These are phyloP conservation scores for Colletotrichum abscissum DNA, from an alignment of 2,329 filamentous ascomycete genomes.

Conservation along the genomic window DNA sequence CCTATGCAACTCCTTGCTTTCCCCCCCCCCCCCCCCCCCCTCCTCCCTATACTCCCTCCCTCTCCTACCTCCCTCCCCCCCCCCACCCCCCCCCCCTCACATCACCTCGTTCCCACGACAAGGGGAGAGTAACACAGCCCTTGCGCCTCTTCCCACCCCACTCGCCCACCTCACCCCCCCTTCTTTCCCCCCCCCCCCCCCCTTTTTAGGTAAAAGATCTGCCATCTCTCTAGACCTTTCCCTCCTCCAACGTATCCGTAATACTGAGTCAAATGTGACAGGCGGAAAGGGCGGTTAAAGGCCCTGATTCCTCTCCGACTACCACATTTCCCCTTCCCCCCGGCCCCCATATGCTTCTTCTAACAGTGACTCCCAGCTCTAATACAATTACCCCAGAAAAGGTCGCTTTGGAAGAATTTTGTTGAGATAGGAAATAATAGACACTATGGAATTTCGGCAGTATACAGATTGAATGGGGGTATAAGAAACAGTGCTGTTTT, in stretches of 20 bases:
- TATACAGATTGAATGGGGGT: slow-evolving; percentile 26
- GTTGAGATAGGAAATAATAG: slow-evolving; percentile 6
- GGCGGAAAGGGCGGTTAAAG: slow-evolving; percentile 22
- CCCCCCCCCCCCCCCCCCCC: not conserved
- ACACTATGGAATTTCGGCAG: slow-evolving; percentile 24
- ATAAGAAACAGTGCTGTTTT: slow-evolving; percentile 23
- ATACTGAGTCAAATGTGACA: slow-evolving; percentile 3
- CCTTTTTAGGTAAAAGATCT: slow-evolving; percentile 19
- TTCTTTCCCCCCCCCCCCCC: not conserved
- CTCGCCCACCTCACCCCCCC: no score
- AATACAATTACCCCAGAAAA: not conserved
- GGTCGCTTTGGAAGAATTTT: slow-evolving; percentile 1
- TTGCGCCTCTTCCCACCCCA: no score
- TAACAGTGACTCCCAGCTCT: slow-evolving; percentile 9
- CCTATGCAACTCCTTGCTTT: slow-evolving; percentile 3
- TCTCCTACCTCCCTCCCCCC: no score
- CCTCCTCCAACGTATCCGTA: not conserved
- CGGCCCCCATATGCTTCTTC: not conserved
- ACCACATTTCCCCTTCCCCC: not conserved
- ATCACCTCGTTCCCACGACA: no score
- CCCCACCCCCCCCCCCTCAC: no score
- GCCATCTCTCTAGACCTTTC: not conserved
- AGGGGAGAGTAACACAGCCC: no score
- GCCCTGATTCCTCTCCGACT: not conserved
- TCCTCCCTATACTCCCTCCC: no score